Conservation (phyloP, 164 flowering plant species). For the Macadamia integrifolia region DNA sequence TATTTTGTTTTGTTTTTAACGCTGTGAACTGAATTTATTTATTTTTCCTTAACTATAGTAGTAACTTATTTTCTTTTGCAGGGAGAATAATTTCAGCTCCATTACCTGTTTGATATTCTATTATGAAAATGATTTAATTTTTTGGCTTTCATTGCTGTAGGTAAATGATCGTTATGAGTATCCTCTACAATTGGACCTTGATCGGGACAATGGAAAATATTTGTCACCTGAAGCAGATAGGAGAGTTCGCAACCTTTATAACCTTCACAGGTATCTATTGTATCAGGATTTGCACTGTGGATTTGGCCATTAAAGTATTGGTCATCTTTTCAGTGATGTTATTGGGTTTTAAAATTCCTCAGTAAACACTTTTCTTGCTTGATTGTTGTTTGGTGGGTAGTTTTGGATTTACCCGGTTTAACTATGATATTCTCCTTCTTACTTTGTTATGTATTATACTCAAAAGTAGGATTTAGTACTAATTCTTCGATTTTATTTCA, state of each 20-base stretch:
- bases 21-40: not conserved
- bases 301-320: not conserved
- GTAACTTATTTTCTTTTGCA: too few relatives aligned
- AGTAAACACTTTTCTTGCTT: not conserved
- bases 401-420: too few relatives aligned
- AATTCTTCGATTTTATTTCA: too few relatives aligned
- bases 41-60: not conserved
- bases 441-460: too few relatives aligned
- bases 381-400: not conserved
- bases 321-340: not conserved
- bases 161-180: constrained; percentile 76
- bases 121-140: not conserved
- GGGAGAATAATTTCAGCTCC: too few relatives aligned
- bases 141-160: constrained; percentile 21
- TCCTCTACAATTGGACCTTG: constrained; percentile 65
- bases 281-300: not conserved
- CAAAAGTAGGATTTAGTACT: too few relatives aligned
- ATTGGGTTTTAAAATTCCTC: not conserved
- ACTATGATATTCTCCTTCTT: too few relatives aligned
- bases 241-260: constrained; percentile 57
- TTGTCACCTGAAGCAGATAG: constrained; percentile 62
- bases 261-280: constrained; percentile 47
- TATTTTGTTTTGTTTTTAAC: not conserved
- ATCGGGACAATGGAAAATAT: constrained; percentile 53
- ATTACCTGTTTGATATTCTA: not conserved